A percentile compares a stretch with the other conserved stretches of the same genome.
Conservation (phyloP, 768 basidiomycete genomes). For the Russula foetens region DNA sequence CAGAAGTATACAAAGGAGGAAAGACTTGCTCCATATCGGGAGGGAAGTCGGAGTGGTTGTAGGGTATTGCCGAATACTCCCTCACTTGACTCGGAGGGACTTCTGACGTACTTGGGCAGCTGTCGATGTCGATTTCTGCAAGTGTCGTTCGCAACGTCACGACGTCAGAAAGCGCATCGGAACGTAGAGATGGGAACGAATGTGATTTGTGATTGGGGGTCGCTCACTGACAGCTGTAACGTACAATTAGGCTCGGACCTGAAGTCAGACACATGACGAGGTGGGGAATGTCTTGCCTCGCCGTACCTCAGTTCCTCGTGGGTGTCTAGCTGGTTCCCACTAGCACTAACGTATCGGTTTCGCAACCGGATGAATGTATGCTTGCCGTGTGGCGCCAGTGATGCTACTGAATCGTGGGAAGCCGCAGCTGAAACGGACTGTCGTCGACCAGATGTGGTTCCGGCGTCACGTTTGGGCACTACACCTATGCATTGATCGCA, state of each 20-base stretch:
- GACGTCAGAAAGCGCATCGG: not conserved
- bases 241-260: not conserved
- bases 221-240: not conserved
- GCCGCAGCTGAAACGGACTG: not conserved
- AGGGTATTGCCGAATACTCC: not conserved
- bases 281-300: not conserved
- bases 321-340: not conserved
- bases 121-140: slow-evolving; percentile 1
- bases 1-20: slow-evolving; percentile 2
- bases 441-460: not conserved
- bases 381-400: not conserved
- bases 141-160: not conserved
- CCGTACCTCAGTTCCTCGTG: not conserved
- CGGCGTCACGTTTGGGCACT: not conserved
- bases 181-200: not conserved
- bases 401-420: slow-evolving; percentile 2
- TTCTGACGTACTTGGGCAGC: slow-evolving; percentile 6
- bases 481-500: too few relatives aligned
- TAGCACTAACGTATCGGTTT: not conserved
- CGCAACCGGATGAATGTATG: not conserved
- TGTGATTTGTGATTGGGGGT: not conserved
- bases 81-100: not conserved
- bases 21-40: slow-evolving; percentile 4
- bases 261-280: not conserved
- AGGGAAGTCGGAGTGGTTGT: not conserved